Conservation (phyloP, 2,329 filamentous ascomycete genomes). For the Aspergillus sp. region DNA sequence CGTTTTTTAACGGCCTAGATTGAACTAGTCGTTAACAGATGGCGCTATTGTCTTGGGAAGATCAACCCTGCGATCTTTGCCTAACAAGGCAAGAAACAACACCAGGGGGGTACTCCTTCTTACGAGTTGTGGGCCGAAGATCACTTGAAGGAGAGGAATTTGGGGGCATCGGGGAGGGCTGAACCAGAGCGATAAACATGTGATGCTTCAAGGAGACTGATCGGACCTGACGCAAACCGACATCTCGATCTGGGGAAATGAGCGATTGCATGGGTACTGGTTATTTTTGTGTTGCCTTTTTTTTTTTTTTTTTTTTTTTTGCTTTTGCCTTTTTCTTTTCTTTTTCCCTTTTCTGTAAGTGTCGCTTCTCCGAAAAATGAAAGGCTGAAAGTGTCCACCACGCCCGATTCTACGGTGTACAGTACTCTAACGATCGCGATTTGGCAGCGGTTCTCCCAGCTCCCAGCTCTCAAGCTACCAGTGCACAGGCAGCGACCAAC, state of each 20-base stretch:
- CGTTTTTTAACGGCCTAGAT: background rate
- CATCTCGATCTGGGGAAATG: background rate
- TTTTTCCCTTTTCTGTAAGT: background rate
- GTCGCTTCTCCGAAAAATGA: background rate
- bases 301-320: background rate
- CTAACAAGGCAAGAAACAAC: background rate
- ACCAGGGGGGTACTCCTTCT: background rate
- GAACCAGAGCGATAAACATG: background rate
- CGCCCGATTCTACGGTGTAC: background rate
- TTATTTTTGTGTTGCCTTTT: background rate
- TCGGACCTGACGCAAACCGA: background rate
- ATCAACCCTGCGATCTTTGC: slow-evolving; percentile 17
- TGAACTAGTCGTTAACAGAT: slow-evolving; percentile 4
- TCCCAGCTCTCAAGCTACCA: background rate
- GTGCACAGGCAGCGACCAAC: slow-evolving; percentile 19
- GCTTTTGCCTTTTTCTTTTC: background rate
- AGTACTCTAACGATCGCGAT: background rate
- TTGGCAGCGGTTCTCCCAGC: background rate
- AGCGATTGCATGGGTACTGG: background rate
- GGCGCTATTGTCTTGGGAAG: slow-evolving; percentile 8
- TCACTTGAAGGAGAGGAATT: background rate
- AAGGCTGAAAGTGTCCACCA: background rate
- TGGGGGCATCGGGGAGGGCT: background rate
- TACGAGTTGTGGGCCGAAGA: background rate
- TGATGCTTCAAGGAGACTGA: background rate